phyloP scores from a whole-genome alignment of 1,139 yeast species.

The Debaryomyces sp. region DNA sequence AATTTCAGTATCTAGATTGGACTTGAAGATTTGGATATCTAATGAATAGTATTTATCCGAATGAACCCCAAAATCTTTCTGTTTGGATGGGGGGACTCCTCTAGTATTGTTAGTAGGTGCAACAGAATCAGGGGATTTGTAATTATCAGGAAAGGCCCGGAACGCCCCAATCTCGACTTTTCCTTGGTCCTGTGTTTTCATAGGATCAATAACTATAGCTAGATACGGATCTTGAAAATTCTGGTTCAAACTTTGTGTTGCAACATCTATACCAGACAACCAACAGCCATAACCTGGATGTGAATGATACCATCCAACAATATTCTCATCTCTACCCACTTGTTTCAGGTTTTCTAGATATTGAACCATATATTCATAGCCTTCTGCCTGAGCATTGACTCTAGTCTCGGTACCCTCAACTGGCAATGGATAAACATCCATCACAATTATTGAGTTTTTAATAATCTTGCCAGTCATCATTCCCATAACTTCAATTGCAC shows the following conservation, averaged over 20 bases:
- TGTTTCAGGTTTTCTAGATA: constrained; percentile 65
- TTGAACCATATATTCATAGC: constrained; percentile 92
- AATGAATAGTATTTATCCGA: constrained; percentile 72
- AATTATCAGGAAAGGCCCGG: constrained; percentile 66
- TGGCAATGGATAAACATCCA: constrained; percentile 85
- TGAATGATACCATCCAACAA: constrained; percentile 95
- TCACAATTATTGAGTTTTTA: constrained; percentile 62
- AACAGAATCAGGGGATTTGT: constrained; percentile 11
- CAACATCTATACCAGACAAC: constrained; percentile 88
- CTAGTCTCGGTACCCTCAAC: constrained; percentile 96
- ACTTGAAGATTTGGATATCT: constrained; percentile 64
- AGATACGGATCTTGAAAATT: constrained; percentile 88
- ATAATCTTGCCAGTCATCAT: constrained; percentile 81
- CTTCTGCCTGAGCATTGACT: constrained; percentile 92
- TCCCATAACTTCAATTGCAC: constrained; percentile 94
- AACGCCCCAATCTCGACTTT: constrained; percentile 90
- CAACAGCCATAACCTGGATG: constrained; percentile 98
- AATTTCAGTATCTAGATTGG: constrained; percentile 52
- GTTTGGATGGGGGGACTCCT: constrained; percentile 48
- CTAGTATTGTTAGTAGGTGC: constrained; percentile 8
- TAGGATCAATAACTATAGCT: constrained; percentile 88
- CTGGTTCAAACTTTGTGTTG: constrained; percentile 84
- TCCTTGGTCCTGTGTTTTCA: constrained; percentile 64
- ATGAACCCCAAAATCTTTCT: constrained; percentile 71
- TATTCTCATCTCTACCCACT: constrained; percentile 56